phyloP scores from a whole-genome alignment of 441 rosid species.

The Gossypium lobatum region DNA sequence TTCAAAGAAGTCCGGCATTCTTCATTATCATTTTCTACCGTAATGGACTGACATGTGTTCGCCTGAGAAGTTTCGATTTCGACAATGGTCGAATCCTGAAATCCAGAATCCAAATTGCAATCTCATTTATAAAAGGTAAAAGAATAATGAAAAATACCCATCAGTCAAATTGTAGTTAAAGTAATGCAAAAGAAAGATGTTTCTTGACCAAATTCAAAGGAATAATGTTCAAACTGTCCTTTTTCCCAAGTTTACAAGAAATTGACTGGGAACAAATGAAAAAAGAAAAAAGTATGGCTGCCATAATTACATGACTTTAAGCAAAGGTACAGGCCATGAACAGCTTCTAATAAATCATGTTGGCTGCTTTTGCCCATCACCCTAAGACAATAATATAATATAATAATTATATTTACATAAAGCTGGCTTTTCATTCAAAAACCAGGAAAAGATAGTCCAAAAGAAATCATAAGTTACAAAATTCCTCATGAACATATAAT shows the following conservation, averaged over 20 bases:
- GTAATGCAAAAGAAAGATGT: neutral
- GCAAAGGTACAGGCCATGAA: neutral
- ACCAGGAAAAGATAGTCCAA: neutral
- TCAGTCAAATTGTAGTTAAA: neutral
- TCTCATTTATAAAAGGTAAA: neutral
- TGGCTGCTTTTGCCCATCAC: neutral
- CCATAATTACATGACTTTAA: constrained; percentile 10
- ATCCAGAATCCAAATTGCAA: constrained; percentile 4
- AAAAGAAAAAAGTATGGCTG: neutral
- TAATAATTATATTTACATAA: no score
- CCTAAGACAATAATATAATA: neutral
- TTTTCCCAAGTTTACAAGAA: neutral
- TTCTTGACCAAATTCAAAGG: constrained; percentile 1
- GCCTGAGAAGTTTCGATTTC: constrained; percentile 13
- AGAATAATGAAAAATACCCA: neutral
- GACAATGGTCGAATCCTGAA: constrained; percentile 25
- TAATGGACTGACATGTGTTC: constrained; percentile 15
- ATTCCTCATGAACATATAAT: neutral
- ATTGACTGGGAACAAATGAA: neutral
- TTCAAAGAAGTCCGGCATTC: constrained; percentile 12
- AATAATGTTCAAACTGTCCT: neutral
- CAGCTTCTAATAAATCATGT: constrained; percentile 1
- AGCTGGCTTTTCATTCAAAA: neutral
- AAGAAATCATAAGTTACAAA: neutral
- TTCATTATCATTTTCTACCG: constrained; percentile 11